Evolutionary conservation across 805 yeast species (phyloP).

Genomic region (Schizosaccharomyces cryophilus): DNA sequence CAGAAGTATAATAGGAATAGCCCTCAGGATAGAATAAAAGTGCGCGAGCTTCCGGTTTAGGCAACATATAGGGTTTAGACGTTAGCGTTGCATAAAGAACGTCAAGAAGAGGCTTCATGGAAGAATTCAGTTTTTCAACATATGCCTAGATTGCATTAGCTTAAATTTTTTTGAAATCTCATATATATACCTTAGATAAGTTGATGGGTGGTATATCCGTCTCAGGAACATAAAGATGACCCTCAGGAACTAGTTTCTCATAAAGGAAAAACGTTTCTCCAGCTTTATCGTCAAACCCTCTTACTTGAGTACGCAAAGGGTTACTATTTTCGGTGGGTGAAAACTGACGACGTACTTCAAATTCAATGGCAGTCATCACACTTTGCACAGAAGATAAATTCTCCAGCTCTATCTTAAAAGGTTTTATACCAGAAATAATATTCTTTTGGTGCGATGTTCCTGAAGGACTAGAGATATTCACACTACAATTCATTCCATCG

Average conservation of each 20-base stretch:
- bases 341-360: conserved; percentile 50
- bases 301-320: conserved; percentile 31
- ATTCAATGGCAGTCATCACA: neutral
- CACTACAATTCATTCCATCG: conserved; percentile 90
- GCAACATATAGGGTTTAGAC: too few relatives aligned
- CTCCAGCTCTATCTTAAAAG: neutral
- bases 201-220: conserved; percentile 41
- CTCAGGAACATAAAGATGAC: conserved; percentile 86
- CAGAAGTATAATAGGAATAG: too few relatives aligned
- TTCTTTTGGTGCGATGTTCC: too few relatives aligned
- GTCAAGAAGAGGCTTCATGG: too few relatives aligned
- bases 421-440: neutral
- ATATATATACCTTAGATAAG: too few relatives aligned
- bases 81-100: too few relatives aligned
- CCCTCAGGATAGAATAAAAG: too few relatives aligned
- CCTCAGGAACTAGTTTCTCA: conserved; percentile 56
- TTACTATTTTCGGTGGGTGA: conserved; percentile 20
- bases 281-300: conserved; percentile 70
- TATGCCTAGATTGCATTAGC: too few relatives aligned
- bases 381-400: neutral
- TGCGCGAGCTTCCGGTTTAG: too few relatives aligned
- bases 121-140: too few relatives aligned
- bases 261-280: conserved; percentile 36
- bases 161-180: too few relatives aligned
- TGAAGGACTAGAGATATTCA: conserved; percentile 44